Base-by-base conservation (phyloP, 1,284 basidiomycete species). In the Flammula alnicola region DNA sequence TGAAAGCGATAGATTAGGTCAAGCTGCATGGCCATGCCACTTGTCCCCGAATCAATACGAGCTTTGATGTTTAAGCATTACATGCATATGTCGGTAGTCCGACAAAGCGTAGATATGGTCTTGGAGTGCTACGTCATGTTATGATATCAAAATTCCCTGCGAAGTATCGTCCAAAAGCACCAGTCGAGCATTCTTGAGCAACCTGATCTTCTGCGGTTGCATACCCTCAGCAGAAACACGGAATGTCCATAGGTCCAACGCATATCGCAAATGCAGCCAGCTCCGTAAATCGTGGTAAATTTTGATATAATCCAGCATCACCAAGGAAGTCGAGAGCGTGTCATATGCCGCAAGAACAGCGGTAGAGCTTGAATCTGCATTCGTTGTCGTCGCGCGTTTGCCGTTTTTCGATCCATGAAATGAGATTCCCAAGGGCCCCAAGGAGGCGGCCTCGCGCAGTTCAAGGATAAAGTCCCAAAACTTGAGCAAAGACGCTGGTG, bases 381-480 rank as follows among this genome's bases (percentile, higher is more conserved):
- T 39, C 19, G 26, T 16, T 11, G 31, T 17, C 23, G 47, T 22
- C n/a, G 37, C 11, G 37, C 42, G 25, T 27, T 36, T 22, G 12
- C 23, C 46, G 23, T 36, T 25, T 33, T 46, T 44, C 10, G 75
- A 68, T 11, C 68, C 58, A 56, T 81, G 74, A 56, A 83, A 83
- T 4, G 82, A 79, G 6, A 86, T 42, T 1, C 80, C 77, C 8
- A 86, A 57, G 1, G 75, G 60, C 2, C 83, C 84, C 11, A 81
- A 48, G 6, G 61, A 63, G 3, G 65, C 61, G 31, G 66, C 67
- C 12, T 68, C 60, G 32, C 72, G 74, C 3, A 84, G 51, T 5
- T 60, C 56, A 33, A 73, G 54, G 3, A 87, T 71, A 56, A 80
- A 84, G 0, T 59, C 37, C 85, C 85, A 87, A 51, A 87, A 75